phyloP scores from a whole-genome alignment of 2,329 filamentous ascomycete species.

The Pseudofabraea citricarpa region DNA sequence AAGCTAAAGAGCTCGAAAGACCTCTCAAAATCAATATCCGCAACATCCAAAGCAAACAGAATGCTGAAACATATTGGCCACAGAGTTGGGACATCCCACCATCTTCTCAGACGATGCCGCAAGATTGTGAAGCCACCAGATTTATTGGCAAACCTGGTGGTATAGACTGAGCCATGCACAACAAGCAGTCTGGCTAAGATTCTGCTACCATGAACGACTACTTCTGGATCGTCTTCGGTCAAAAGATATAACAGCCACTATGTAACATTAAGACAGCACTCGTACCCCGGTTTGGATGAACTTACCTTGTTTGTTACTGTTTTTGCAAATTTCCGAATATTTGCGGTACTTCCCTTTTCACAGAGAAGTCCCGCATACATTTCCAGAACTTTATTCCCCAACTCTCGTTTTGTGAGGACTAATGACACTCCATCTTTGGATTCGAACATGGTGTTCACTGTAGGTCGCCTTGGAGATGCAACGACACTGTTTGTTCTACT shows the following conservation, averaged over 20 bases:
- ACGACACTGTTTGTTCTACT: slow-evolving; percentile 28
- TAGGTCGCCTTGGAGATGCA: slow-evolving; percentile 22
- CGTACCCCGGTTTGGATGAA: slow-evolving; percentile 10
- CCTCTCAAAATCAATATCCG: slow-evolving; percentile 65
- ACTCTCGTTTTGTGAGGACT: slow-evolving; percentile 57
- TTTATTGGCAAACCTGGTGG: slow-evolving; percentile 84
- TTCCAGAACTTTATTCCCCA: slow-evolving; percentile 70
- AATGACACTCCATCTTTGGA: slow-evolving; percentile 29
- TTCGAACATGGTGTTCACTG: slow-evolving; percentile 21
- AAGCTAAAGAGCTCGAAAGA: slow-evolving; percentile 72
- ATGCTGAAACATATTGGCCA: slow-evolving; percentile 90
- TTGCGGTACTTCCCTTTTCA: slow-evolving; percentile 59
- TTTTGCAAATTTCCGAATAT: slow-evolving; percentile 83
- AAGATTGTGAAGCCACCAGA: slow-evolving; percentile 85
- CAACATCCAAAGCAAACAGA: slow-evolving; percentile 79
- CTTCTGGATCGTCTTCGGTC: slow-evolving; percentile 77
- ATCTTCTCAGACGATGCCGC: slow-evolving; percentile 73
- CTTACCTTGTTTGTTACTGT: slow-evolving; percentile 91
- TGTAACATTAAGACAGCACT: slow-evolving; percentile 22
- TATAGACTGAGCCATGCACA: slow-evolving; percentile 76
- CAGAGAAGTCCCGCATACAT: slow-evolving; percentile 78
- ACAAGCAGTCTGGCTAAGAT: slow-evolving; percentile 81
- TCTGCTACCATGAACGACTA: slow-evolving; percentile 74
- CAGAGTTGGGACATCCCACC: slow-evolving; percentile 80
- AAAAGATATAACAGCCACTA: slow-evolving; percentile 90